Conservation (phyloP, 306 rosid genomes). For the Cicer chorassanicum region DNA sequence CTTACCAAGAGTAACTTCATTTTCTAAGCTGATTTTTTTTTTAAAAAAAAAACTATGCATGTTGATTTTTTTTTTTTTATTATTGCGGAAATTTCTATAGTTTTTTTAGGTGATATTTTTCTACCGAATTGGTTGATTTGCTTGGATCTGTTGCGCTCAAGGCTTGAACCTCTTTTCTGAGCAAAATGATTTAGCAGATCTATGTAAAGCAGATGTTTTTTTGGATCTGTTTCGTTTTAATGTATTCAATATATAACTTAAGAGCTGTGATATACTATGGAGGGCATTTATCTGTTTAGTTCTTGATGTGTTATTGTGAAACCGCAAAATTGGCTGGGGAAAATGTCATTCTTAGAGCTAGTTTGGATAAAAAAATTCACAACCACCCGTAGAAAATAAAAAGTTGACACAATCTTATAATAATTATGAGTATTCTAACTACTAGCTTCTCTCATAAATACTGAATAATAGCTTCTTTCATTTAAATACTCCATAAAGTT, state of each 20-base stretch:
- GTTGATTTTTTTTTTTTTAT: background rate
- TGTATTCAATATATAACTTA: background rate
- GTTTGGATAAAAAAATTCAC: background rate
- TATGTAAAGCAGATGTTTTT: constrained; percentile 14
- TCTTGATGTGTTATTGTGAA: constrained; percentile 24
- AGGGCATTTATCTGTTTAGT: background rate
- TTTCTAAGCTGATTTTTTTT: background rate
- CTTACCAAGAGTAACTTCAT: constrained; percentile 61
- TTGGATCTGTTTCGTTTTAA: background rate
- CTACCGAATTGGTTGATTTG: constrained; percentile 27
- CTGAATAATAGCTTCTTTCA: background rate
- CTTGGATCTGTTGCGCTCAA: constrained; percentile 49
- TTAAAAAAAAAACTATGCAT: background rate
- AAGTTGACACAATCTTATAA: background rate
- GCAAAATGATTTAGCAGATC: constrained; percentile 42
- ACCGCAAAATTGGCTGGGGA: background rate
- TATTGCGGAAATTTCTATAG: background rate
- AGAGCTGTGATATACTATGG: background rate
- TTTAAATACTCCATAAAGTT: background rate
- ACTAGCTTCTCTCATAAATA: background rate
- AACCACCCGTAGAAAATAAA: background rate
- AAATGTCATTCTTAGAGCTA: background rate
- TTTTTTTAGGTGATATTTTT: background rate
- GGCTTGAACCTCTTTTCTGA: constrained; percentile 25
- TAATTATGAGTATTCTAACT: background rate